Evolutionary conservation across 2,329 filamentous ascomycete species (phyloP).

Genomic region (Ophiostoma sp.): DNA sequence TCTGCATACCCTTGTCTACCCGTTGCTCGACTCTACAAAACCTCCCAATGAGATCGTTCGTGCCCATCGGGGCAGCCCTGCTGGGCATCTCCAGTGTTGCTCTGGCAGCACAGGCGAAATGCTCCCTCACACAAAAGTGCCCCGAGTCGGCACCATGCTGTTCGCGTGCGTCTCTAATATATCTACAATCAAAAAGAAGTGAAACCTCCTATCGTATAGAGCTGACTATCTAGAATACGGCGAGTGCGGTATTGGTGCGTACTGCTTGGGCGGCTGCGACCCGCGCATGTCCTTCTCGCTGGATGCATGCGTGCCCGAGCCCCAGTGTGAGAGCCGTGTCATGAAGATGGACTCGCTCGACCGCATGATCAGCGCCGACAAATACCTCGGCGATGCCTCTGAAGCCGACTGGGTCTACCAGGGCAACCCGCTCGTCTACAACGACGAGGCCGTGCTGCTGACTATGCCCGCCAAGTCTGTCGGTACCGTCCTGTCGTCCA

Average conservation of each 20-base stretch:
- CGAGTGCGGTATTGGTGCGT: conserved; percentile 87
- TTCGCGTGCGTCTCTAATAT: conserved; percentile 60
- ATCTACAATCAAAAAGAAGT: background rate
- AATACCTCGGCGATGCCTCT: conserved; percentile 79
- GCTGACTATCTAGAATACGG: conserved; percentile 64
- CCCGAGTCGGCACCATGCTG: conserved; percentile 70
- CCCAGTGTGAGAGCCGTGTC: conserved; percentile 69
- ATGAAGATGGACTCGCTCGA: conserved; percentile 71
- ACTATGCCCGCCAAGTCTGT: conserved; percentile 84
- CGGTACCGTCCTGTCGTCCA: conserved; percentile 78
- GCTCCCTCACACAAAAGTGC: conserved; percentile 54
- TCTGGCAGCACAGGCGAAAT: conserved; percentile 36
- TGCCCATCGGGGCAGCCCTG: conserved; percentile 35
- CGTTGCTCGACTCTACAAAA: background rate
- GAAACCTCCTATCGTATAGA: background rate
- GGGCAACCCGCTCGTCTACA: conserved; percentile 64
- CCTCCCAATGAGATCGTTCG: conserved; percentile 31
- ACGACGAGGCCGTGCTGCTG: conserved; percentile 63
- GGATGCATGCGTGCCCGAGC: conserved; percentile 77
- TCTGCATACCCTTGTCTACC: background rate
- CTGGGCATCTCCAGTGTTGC: conserved; percentile 34
- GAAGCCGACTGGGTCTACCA: conserved; percentile 84
- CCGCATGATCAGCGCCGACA: conserved; percentile 62
- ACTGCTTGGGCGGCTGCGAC: conserved; percentile 93
- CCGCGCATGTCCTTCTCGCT: conserved; percentile 75